Conservation (phyloP, 23 red algal genomes). For the Chondrus crispus region DNA sequence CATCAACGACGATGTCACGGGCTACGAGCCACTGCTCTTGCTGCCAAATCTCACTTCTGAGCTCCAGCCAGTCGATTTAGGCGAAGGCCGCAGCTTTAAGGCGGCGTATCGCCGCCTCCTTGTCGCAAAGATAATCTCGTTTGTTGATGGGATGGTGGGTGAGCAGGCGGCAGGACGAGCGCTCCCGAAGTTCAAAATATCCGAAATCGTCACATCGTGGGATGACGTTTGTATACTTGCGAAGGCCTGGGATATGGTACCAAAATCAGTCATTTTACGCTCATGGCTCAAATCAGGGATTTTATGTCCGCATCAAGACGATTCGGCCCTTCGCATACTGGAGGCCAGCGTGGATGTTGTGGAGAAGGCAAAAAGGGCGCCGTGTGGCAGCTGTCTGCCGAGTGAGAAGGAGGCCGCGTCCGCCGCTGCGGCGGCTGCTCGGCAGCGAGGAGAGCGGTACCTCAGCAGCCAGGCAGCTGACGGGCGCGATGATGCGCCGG, state of each 20-base stretch:
- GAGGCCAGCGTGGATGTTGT: too few relatives aligned
- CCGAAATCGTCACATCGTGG: neutral
- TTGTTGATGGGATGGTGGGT: neutral
- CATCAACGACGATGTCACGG: neutral
- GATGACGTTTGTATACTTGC: neutral
- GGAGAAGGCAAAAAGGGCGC: too few relatives aligned
- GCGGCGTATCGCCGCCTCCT: neutral
- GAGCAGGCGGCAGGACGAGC: too few relatives aligned
- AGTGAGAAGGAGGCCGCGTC: too few relatives aligned
- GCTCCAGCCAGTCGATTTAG: neutral
- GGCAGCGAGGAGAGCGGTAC: too few relatives aligned
- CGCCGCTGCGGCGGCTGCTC: too few relatives aligned
- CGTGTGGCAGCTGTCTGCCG: too few relatives aligned
- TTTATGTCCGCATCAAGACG: neutral
- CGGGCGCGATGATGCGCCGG: too few relatives aligned
- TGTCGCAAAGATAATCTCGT: neutral
- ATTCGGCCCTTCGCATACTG: too few relatives aligned
- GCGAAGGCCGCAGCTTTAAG: neutral
- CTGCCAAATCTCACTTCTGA: neutral
- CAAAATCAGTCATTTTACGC: neutral
- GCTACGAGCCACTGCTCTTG: neutral
- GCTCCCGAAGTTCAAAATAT: neutral
- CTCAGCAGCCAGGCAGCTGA: too few relatives aligned
- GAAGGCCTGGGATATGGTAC: neutral
- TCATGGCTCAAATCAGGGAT: neutral